Conservation (phyloP, 352 stramenopile species). For the Lagenidium sp. region DNA sequence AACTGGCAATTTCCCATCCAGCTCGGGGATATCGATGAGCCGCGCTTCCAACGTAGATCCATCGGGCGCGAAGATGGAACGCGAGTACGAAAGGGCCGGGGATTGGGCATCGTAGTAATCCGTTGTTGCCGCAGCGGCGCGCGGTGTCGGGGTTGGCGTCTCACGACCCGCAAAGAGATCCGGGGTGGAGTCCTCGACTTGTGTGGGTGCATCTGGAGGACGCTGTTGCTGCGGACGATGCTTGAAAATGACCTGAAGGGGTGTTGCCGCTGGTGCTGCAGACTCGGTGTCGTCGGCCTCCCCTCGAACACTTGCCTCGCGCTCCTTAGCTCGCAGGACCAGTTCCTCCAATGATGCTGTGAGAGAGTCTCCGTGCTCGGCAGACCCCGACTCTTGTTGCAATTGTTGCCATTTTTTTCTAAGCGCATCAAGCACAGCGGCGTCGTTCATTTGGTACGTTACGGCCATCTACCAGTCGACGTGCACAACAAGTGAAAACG, state of each 20-base stretch:
- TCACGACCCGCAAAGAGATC: constrained; percentile 8
- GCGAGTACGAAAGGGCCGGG: constrained; percentile 44
- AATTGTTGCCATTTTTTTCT: constrained; percentile 40
- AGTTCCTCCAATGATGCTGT: constrained; percentile 37
- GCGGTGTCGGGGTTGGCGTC: constrained; percentile 6
- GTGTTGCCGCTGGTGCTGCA: constrained; percentile 17
- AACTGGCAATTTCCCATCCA: constrained; percentile 27
- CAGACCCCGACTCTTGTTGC: constrained; percentile 10
- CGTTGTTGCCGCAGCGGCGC: constrained; percentile 10
- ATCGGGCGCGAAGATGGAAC: constrained; percentile 61
- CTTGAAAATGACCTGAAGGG: constrained; percentile 81
- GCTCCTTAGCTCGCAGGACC: constrained; percentile 26
- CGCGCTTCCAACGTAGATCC: constrained; percentile 61
- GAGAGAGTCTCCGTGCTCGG: constrained; percentile 16
- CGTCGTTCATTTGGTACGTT: constrained; percentile 65
- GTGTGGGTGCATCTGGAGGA: too few species aligned
- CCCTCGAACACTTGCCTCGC: constrained; percentile 37
- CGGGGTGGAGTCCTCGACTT: neutral
- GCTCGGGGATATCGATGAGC: constrained; percentile 56
- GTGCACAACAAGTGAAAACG: too few species aligned
- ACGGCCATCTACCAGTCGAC: constrained; percentile 46
- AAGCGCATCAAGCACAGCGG: constrained; percentile 33
- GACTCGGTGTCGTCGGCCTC: constrained; percentile 17
- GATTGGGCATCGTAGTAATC: constrained; percentile 66
- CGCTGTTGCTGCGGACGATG: constrained; percentile 51